Percentiles rank a stretch among this genome's conserved stretches.
Conservation (phyloP, 805 yeast genomes). For the Candida easanensis region DNA sequence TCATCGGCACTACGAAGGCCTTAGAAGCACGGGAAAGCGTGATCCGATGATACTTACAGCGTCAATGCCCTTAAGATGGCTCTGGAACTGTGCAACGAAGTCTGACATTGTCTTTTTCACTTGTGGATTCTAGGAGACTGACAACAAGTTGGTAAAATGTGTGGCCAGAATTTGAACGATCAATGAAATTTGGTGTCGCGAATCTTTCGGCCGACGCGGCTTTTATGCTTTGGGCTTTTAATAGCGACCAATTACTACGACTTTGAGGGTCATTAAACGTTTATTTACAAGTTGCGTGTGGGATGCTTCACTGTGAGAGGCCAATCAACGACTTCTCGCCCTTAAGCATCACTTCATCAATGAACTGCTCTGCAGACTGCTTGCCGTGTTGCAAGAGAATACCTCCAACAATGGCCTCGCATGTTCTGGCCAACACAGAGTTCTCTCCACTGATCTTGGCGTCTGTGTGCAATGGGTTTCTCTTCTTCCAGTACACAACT, state of each 20-base stretch:
- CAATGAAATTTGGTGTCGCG: background rate
- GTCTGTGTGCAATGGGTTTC: slow-evolving; percentile 43
- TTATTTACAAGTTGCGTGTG: background rate
- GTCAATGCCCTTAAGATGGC: slow-evolving; percentile 45
- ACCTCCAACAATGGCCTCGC: slow-evolving; percentile 67
- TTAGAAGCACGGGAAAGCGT: background rate
- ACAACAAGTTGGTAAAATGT: too few relatives aligned
- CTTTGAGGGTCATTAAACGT: background rate
- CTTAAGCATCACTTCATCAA: slow-evolving; percentile 45
- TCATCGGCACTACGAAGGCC: background rate
- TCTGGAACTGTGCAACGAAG: slow-evolving; percentile 43
- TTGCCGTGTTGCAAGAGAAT: slow-evolving; percentile 62
- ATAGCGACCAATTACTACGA: too few relatives aligned
- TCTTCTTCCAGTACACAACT: slow-evolving; percentile 65
- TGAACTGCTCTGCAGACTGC: slow-evolving; percentile 53
- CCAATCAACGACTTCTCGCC: slow-evolving; percentile 24
- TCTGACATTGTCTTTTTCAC: slow-evolving; percentile 35
- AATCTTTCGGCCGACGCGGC: background rate
- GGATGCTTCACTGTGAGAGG: slow-evolving; percentile 13
- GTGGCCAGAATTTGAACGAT: background rate
- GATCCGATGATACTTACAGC: slow-evolving; percentile 34
- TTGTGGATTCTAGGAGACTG: too few relatives aligned
- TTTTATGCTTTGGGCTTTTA: too few relatives aligned
- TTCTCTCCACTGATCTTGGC: slow-evolving; percentile 54
- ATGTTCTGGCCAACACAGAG: slow-evolving; percentile 49